Evolutionary conservation across 306 rosid genomes (phyloP).

Genomic region (Rosa lucieae): DNA sequence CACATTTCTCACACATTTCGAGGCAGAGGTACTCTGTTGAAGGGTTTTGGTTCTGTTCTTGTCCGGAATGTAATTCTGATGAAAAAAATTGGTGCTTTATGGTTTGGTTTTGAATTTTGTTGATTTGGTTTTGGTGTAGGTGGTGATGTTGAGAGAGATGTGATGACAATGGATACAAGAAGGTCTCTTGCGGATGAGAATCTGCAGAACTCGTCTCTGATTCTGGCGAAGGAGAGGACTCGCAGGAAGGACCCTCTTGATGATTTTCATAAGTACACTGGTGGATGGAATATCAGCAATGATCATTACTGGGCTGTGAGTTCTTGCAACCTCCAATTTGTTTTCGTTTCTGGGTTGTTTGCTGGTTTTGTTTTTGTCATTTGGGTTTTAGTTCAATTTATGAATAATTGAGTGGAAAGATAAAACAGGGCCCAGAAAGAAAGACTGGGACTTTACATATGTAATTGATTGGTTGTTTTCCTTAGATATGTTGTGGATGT

Average conservation of each 20-base stretch:
- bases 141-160: conserved; percentile 10
- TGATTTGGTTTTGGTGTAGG: neutral
- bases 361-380: neutral
- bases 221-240: conserved; percentile 59
- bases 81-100: neutral
- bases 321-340: neutral
- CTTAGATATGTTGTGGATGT: neutral
- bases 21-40: neutral
- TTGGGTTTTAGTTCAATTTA: neutral
- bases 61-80: neutral
- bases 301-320: conserved; percentile 59
- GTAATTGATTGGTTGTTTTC: conserved; percentile 1
- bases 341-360: neutral
- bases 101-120: neutral
- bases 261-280: conserved; percentile 44
- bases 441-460: conserved; percentile 68
- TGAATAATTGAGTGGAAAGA: conserved; percentile 11
- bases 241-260: conserved; percentile 53
- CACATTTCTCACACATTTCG: conserved; percentile 9
- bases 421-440: conserved; percentile 75
- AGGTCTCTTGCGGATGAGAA: conserved; percentile 38
- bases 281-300: conserved; percentile 88
- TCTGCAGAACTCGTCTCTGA: conserved; percentile 41
- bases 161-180: conserved; percentile 47
- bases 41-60: neutral